Base-by-base conservation (phyloP, 2,329 filamentous ascomycete genomes). In the Cladophialophora carrionii region DNA sequence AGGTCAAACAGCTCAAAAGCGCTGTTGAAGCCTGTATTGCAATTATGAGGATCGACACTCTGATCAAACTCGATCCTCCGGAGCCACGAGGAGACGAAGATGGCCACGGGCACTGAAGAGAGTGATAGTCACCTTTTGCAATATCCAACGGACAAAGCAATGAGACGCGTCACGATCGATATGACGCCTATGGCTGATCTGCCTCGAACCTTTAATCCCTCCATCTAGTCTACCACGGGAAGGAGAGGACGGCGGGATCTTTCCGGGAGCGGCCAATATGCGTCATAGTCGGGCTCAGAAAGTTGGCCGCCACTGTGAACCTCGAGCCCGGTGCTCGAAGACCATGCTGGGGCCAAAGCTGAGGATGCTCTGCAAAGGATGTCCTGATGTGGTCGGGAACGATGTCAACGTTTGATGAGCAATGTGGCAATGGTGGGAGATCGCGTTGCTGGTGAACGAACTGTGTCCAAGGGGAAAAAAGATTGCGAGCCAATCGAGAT, bases 41-140 rank as follows among this genome's bases (percentile, higher is more conserved):
- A 76, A 98, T 99, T 78, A 98, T 99, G 95, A 87, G 95, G 75
- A 99, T 99, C 77, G 95, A 99, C 82, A 98, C 95, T 71, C 84
- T 99, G 80, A 98, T 99, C 81, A 96, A 96, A 84, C 82, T 99
- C 78, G 95, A 99, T 83, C 68, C 71, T 31, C 93, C 93, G 20
- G 92, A 97, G 83, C 86, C 89, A 82, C 84, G 87, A 48, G 37
- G 87, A 48, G 37, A 43, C 3, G 85, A 88, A 74, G 85, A 96
- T 80, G 91, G 95, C 74, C 92, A 91, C 41, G 69, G 69, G 20
- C 69, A 71, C 59, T 71, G 65, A 69, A 37, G 26, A 22, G n/a
- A 34, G 29, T 12, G n/a, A 32, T 9, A 12, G n/a, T n/a, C 22
- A 22, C 14, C n/a, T n/a, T 12, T 4, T 20, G 29, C 48, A 26